Percentiles rank a stretch among this genome's conserved stretches.
phyloP scores from a whole-genome alignment of 73 alveolate species.

The Tetrahymena borealis region DNA sequence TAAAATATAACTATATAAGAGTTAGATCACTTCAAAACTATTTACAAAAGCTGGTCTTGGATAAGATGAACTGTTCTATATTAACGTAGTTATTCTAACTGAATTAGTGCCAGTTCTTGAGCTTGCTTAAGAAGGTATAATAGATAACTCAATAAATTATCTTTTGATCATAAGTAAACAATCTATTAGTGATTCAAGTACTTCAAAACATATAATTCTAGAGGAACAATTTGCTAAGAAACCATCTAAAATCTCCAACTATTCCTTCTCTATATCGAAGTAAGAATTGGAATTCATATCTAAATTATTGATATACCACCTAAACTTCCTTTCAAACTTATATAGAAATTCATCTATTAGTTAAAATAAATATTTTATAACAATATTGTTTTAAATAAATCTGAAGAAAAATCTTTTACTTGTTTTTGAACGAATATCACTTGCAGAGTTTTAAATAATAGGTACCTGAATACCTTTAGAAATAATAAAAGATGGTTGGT shows the following conservation, averaged over 20 bases:
- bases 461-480: not conserved
- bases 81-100: not conserved
- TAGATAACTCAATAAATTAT: conserved; percentile 47
- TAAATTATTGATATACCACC: not conserved
- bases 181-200: conserved; percentile 62
- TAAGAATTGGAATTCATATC: conserved; percentile 25
- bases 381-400: too few species aligned
- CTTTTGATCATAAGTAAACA: conserved; percentile 58
- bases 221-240: conserved; percentile 44
- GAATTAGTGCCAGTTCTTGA: not conserved
- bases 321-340: not conserved
- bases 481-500: not conserved
- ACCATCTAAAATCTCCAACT: conserved; percentile 37
- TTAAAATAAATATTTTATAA: not conserved
- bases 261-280: conserved; percentile 43
- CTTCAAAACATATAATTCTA: conserved; percentile 59
- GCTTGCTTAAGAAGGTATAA: not conserved
- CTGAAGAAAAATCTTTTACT: not conserved
- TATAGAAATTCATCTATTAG: not conserved
- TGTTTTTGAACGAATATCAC: not conserved
- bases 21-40: too few species aligned
- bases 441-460: not conserved
- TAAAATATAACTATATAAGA: not conserved
- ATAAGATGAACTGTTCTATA: conserved; percentile 7
- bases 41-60: conserved; percentile 2